Percentiles rank a stretch among this genome's conserved stretches.
phyloP scores from a whole-genome alignment of 176 grass and related monocot genomes.

The Hordeum marinum region DNA sequence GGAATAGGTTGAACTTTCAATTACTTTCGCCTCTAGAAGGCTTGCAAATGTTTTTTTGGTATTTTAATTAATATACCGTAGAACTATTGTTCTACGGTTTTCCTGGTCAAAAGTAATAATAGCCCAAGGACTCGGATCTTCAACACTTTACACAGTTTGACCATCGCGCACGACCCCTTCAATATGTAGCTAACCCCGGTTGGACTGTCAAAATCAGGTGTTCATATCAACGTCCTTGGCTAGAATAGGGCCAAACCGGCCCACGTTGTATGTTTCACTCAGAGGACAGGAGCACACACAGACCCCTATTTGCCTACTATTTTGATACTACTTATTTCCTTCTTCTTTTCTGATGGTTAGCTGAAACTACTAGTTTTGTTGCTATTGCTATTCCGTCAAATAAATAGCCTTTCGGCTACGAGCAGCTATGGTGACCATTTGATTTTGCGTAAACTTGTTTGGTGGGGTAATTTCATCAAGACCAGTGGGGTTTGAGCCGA shows the following conservation, averaged over 20 bases:
- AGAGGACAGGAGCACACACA: not conserved
- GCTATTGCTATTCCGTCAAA: not conserved
- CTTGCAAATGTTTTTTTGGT: no score
- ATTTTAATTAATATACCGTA: no score
- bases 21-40: no score
- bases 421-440: not conserved
- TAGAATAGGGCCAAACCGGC: not conserved
- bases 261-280: constrained; percentile 6
- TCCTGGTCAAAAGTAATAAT: no score
- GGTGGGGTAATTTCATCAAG: not conserved
- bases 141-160: constrained; percentile 4
- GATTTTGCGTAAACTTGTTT: constrained; percentile 8
- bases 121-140: not conserved
- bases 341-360: not conserved
- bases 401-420: not conserved
- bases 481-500: no score
- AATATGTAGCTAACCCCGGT: constrained; percentile 7
- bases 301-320: not conserved
- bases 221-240: not conserved
- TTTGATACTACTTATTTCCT: not conserved
- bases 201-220: constrained; percentile 24
- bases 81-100: no score
- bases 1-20: no score
- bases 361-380: not conserved
- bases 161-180: not conserved